These are phyloP conservation scores for Chytridiales sp. DNA, from an alignment of 371 early-diverging fungal genomes.

Conservation along the genomic window DNA sequence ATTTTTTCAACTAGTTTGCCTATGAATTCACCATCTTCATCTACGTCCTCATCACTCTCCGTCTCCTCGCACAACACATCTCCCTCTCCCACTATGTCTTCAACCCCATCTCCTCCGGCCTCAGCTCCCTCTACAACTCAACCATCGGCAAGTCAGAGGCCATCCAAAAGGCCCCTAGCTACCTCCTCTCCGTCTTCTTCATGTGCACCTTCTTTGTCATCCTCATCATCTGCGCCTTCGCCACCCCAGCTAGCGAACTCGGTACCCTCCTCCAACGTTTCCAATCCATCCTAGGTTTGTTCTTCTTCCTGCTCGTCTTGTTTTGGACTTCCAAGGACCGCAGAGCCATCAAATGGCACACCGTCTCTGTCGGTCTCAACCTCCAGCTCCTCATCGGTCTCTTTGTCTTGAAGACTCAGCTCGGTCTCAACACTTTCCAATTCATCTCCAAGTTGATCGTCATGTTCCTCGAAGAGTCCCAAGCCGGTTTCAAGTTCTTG, in stretches of 20 bases:
- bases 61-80: slow-evolving; percentile 57
- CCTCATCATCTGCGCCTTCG: slow-evolving; percentile 44
- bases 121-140: too few relatives aligned
- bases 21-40: slow-evolving; percentile 49
- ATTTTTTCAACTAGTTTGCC: slow-evolving; percentile 25
- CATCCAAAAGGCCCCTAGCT: slow-evolving; percentile 21
- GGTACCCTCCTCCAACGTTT: slow-evolving; percentile 69
- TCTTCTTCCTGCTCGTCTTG: slow-evolving; percentile 59
- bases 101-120: too few relatives aligned
- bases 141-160: too few relatives aligned
- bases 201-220: slow-evolving; percentile 55
- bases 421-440: slow-evolving; percentile 74
- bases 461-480: slow-evolving; percentile 66
- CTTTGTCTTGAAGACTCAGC: slow-evolving; percentile 74
- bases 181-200: slow-evolving; percentile 20
- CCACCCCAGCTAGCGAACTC: slow-evolving; percentile 49
- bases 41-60: slow-evolving; percentile 61
- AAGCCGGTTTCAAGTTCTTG: slow-evolving; percentile 67
- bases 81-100: slow-evolving; percentile 47
- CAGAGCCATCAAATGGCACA: slow-evolving; percentile 69
- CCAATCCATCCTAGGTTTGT: slow-evolving; percentile 73
- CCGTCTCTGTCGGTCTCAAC: slow-evolving; percentile 70
- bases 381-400: slow-evolving; percentile 79
- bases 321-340: slow-evolving; percentile 63
- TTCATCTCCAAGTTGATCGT: slow-evolving; percentile 69